Base-by-base conservation (phyloP, 805 yeast species). In the Barnettozyma vustinii region DNA sequence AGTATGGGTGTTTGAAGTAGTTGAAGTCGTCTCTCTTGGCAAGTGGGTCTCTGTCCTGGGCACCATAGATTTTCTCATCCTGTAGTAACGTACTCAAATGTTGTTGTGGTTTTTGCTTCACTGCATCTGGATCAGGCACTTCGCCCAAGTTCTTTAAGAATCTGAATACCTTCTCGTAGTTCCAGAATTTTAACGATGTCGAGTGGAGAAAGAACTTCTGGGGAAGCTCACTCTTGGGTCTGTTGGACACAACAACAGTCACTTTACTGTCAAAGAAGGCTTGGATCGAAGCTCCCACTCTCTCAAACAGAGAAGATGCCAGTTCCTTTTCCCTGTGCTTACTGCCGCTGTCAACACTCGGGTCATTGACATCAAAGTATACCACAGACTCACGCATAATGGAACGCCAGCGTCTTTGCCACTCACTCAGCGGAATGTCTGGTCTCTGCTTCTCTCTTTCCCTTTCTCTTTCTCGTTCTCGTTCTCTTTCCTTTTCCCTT, bases 1-100 rank as follows among this genome's bases (percentile, higher is more conserved):
- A 70, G 65, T 83, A 89, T 7, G 83, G 80, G 36, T 83, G 81
- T 45, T 81, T 82, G 65, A 94, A 87, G 63, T 87, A 87, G 60
- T 84, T 83, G 59, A 85, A 78, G 62, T 92, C 97, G 57, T 87
- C 96, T 49, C 96, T 73, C 55, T 77, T 81, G 2, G 95, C 94
- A 53, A 74, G 77, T 12, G 95, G 94, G 63, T 91, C 97, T 55
- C 96, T 78, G 64, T 91, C 97, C 35, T 84, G 77, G 0, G 96
- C 86, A 12, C 97, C 97, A 63, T 80, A 82, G 13, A 87, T 67
- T 59, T 87, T 87, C 62, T 94, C 99, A 60, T 88, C 90, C 54
- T 83, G 81, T 57, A 92, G 74, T 53, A 92, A 72, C 44, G 83
- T 79, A 3, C 84, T 76, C 42, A 84, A 67, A 27, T 72, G 70